A percentile compares a stretch with the other conserved stretches of the same genome.
phyloP scores from a whole-genome alignment of 495 filamentous ascomycete species.

The Cenococcum geophilum region DNA sequence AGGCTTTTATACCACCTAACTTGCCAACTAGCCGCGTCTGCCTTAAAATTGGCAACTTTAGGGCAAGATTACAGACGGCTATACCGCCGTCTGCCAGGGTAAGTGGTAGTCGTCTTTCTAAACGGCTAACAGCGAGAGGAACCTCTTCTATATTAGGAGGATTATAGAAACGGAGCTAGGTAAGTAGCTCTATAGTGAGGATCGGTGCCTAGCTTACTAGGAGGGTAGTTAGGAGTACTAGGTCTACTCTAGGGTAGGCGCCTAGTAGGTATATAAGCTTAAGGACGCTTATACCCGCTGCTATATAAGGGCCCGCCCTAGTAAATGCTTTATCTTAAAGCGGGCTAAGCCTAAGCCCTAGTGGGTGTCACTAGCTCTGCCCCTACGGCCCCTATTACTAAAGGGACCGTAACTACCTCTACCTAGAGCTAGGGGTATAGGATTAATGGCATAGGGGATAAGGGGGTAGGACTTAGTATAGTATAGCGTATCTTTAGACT shows the following conservation, averaged over 20 bases:
- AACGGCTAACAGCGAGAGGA: background rate
- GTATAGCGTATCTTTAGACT: background rate
- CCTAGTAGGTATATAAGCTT: no score
- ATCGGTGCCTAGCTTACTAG: background rate
- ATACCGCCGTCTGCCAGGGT: background rate
- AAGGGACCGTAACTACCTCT: background rate
- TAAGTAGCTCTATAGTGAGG: slow-evolving; percentile 2
- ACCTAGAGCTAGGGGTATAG: background rate
- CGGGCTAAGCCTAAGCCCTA: background rate
- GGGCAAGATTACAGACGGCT: background rate
- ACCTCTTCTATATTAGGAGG: background rate
- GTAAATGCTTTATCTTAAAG: no score
- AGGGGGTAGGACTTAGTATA: background rate
- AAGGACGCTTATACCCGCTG: background rate
- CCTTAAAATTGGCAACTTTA: no score
- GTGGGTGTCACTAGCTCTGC: background rate
- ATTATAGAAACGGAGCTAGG: slow-evolving; percentile 3
- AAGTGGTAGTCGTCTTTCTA: background rate
- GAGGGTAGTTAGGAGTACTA: slow-evolving; percentile 1
- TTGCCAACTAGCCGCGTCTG: no score
- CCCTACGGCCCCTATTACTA: background rate
- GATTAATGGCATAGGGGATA: background rate
- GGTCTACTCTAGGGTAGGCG: no score
- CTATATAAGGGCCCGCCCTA: background rate
- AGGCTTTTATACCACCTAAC: background rate